A percentile compares a stretch with the other conserved stretches of the same genome.
These are phyloP conservation scores for Leucocoprinus sp. DNA, from an alignment of 768 basidiomycete genomes.

Conservation along the genomic window DNA sequence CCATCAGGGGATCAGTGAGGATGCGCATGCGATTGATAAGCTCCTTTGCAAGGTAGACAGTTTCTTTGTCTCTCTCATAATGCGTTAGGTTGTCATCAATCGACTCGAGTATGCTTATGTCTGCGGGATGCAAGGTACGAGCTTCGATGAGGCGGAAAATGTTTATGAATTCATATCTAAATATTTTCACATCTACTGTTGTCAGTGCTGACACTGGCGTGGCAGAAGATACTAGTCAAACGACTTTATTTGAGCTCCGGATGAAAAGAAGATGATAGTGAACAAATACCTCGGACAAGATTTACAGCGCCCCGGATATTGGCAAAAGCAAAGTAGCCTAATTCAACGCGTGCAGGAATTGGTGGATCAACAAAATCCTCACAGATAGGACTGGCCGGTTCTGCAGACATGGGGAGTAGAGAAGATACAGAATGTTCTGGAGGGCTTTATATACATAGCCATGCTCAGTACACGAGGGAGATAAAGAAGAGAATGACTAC, in stretches of 20 bases:
- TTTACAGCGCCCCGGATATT: slow-evolving; percentile 46
- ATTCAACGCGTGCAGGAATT: slow-evolving; percentile 25
- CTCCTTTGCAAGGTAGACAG: slow-evolving; percentile 50
- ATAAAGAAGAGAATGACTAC: slow-evolving; percentile 3
- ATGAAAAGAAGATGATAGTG: slow-evolving; percentile 3
- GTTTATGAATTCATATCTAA: slow-evolving; percentile 54
- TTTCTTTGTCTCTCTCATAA: slow-evolving; percentile 53
- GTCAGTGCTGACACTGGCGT: slow-evolving; percentile 37
- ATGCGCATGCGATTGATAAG: slow-evolving; percentile 36
- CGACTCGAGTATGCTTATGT: slow-evolving; percentile 43
- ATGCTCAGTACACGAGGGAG: slow-evolving; percentile 33
- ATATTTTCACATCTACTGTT: slow-evolving; percentile 44
- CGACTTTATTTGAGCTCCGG: not conserved
- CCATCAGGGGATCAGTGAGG: slow-evolving; percentile 24
- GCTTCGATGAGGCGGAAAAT: slow-evolving; percentile 50
- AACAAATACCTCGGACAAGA: slow-evolving; percentile 49
- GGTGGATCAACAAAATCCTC: not conserved
- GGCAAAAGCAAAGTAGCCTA: slow-evolving; percentile 46
- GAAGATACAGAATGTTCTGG: not conserved
- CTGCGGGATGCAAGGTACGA: slow-evolving; percentile 37
- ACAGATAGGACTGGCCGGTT: slow-evolving; percentile 2
- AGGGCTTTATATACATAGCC: slow-evolving; percentile 28
- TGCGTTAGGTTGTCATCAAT: slow-evolving; percentile 39
- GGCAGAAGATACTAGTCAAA: slow-evolving; percentile 28
- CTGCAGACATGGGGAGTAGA: slow-evolving; percentile 9